Evolutionary conservation across 192 early-diverging fungal genomes (phyloP), one percentile per base, ranked within the genome.

Genomic region (Umbelopsis isabellina): DNA sequence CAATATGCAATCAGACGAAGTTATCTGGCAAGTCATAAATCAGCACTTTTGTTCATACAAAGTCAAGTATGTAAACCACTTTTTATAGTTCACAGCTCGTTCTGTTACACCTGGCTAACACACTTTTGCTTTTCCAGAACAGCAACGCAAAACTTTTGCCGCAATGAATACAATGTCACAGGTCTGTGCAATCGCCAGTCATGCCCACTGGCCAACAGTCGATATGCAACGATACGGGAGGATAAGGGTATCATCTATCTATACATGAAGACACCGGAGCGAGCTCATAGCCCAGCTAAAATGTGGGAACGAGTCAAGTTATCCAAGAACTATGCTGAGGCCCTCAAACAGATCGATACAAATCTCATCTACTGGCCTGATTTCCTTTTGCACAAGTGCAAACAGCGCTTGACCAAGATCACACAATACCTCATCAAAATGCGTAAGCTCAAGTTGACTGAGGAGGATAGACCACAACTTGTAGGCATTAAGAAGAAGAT

Each of bases 41-140:
- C 89, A 94, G 84, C 90, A 97, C 77, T 99, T 99, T 78, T 99
- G 97, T 74, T 96, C 95, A 16, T 99, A 91, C 88, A 99, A 98
- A 92, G 91, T 97, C 85, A 96, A 95, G 91, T 93, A 86, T 61
- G 86, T 80, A 41, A 41, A 16, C 18, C 3, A 33, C 46, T 30
- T 48, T 48, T 27, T 35, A 66, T 65, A 33, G 37, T 30, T 30
- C 3, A 30, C 27, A 30, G 27, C 27, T 30, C 27, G 27, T 3
- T 3, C 27, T 30, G 27, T 30, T 15, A 68, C 5, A 35, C 15
- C 48, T 33, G 44, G 20, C 49, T 16, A 69, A 51, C 49, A 47
- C 12, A 22, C 48, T 72, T 7, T 35, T 46, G 33, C 20, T 69
- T 18, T 21, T 72, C 22, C 76, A 93, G 91, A 78, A 96, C 96